A percentile compares a stretch with the other conserved stretches of the same genome.
Conservation (phyloP, 1,284 basidiomycete genomes). For the Melampsora abietis-canadensis region DNA sequence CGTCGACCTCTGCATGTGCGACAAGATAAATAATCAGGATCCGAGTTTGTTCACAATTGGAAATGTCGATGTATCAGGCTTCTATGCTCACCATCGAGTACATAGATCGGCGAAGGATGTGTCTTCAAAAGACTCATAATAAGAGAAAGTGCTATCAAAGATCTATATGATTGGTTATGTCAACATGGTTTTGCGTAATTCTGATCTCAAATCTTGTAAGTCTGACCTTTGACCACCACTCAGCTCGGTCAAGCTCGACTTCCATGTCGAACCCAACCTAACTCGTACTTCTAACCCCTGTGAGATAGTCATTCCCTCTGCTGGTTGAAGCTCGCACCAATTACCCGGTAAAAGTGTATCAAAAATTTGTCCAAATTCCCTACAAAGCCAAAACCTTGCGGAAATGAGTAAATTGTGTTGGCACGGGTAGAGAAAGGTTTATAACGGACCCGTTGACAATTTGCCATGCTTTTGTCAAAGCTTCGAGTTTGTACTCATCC, state of each 20-base stretch:
- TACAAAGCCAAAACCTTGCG: constrained; percentile 52
- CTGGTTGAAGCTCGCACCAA: constrained; percentile 89
- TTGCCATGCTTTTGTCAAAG: constrained; percentile 88
- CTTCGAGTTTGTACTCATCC: constrained; percentile 89
- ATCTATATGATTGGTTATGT: constrained; percentile 40
- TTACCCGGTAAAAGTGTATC: constrained; percentile 93
- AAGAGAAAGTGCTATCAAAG: constrained; percentile 51
- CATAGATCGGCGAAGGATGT: constrained; percentile 54
- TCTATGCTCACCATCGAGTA: constrained; percentile 44
- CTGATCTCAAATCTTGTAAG: background rate
- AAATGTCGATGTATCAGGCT: background rate
- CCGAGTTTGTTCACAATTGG: background rate
- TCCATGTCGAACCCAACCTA: constrained; percentile 90
- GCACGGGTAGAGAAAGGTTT: background rate
- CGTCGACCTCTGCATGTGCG: constrained; percentile 53
- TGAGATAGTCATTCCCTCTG: constrained; percentile 87
- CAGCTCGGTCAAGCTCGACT: constrained; percentile 91
- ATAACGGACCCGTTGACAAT: constrained; percentile 78
- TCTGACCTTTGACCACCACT: constrained; percentile 90
- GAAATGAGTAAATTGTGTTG: background rate
- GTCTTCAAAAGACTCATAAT: constrained; percentile 54
- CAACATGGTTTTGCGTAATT: constrained; percentile 9
- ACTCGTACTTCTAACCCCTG: constrained; percentile 97
- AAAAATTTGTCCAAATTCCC: constrained; percentile 95
- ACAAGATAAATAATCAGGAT: background rate